Evolutionary conservation across 768 basidiomycete species (phyloP).

Genomic region (Infundibulicybe gibba): DNA sequence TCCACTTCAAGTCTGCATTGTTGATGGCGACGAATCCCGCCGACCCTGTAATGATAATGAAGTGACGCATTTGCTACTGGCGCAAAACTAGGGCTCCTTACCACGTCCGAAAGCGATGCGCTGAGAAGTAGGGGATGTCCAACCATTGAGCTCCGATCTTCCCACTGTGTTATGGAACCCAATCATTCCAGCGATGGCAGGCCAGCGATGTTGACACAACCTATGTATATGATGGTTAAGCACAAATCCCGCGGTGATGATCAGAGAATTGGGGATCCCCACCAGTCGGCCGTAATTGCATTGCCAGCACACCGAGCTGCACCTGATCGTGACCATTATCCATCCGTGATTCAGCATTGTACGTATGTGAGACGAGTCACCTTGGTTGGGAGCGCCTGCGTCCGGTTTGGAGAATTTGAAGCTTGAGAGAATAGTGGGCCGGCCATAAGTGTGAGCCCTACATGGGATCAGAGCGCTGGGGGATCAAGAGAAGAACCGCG

Average conservation of each 20-base stretch:
- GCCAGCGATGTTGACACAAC: constrained; percentile 65
- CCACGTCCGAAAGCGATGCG: constrained; percentile 70
- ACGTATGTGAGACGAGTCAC: constrained; percentile 18
- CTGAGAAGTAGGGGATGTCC: constrained; percentile 52
- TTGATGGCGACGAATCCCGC: constrained; percentile 66
- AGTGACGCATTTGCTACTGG: background rate
- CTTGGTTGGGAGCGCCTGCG: constrained; percentile 58
- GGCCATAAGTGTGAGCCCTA: constrained; percentile 59
- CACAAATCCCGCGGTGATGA: no score
- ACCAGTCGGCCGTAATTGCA: constrained; percentile 13
- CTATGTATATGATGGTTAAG: constrained; percentile 30
- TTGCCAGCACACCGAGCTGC: constrained; percentile 5
- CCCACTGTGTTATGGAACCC: constrained; percentile 62
- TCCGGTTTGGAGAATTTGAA: constrained; percentile 49
- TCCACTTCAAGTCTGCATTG: constrained; percentile 57
- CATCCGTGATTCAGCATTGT: background rate
- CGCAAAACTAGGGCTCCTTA: constrained; percentile 14
- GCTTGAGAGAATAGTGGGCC: constrained; percentile 58
- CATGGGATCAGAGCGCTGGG: no score
- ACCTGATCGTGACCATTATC: background rate
- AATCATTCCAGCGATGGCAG: constrained; percentile 58
- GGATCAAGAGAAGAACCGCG: no score
- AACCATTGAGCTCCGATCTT: constrained; percentile 43
- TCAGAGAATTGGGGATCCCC: no score
- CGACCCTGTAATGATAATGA: constrained; percentile 30